Evolutionary conservation across 2,329 filamentous ascomycete genomes (phyloP).

Genomic region (Cercospora berteroae): DNA sequence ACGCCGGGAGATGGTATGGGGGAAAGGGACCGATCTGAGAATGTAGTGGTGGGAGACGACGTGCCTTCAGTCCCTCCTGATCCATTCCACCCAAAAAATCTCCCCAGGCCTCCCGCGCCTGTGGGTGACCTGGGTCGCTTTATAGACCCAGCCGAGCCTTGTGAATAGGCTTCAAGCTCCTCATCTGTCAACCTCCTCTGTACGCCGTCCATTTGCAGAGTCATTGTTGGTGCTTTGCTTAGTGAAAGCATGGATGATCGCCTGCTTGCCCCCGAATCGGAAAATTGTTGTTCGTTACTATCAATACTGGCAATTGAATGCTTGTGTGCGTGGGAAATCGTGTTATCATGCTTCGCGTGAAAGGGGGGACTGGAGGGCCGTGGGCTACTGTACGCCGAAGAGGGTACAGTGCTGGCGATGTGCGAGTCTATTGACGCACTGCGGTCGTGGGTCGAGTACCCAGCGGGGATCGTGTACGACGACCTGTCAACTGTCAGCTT

Average conservation of each 20-base stretch:
- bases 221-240: conserved; percentile 36
- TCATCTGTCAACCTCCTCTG: conserved; percentile 38
- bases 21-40: conserved; percentile 60
- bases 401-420: conserved; percentile 24
- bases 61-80: conserved; percentile 52
- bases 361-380: conserved; percentile 30
- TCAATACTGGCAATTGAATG: conserved; percentile 30
- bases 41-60: conserved; percentile 59
- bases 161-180: conserved; percentile 27
- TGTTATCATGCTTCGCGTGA: conserved; percentile 32
- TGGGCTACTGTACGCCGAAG: conserved; percentile 30
- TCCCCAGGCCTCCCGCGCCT: conserved; percentile 54
- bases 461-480: conserved; percentile 19
- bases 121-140: conserved; percentile 46
- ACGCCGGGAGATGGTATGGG: conserved; percentile 55
- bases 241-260: conserved; percentile 28
- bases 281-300: conserved; percentile 25
- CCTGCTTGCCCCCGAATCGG: conserved; percentile 10
- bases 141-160: conserved; percentile 18
- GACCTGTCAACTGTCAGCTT: conserved; percentile 19
- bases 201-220: conserved; percentile 36
- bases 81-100: conserved; percentile 67
- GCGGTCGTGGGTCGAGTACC: conserved; percentile 25
- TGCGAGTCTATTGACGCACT: conserved; percentile 32
- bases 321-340: conserved; percentile 27